Evolutionary conservation across 1,284 basidiomycete genomes (phyloP), one percentile per base, ranked within the genome.

Genomic region (Heterobasidion irregulare): DNA sequence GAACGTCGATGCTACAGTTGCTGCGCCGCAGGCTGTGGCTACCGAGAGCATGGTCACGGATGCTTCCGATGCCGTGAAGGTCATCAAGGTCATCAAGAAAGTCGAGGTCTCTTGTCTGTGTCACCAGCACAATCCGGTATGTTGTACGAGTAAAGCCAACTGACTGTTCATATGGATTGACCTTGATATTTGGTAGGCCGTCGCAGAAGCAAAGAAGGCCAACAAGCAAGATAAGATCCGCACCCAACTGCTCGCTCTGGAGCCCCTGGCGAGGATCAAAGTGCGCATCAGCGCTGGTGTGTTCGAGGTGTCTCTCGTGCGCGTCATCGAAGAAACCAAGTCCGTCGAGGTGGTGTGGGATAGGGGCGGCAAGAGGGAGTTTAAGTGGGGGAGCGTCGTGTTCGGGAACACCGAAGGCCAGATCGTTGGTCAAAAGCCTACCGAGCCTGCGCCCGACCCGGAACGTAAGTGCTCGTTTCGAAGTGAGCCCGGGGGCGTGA

Each of bases 261-360:
- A 83, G 4, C 70, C 74, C 0, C 85, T 88, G 71, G 73, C 84
- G 18, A 78, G 84, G 15, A 85, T 95, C 74, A 90, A 92, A 70
- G 78, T 95, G 60, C 86, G 89, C 52, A 81, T 85, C 47, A 84
- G 78, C 61, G 77, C 87, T 10, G 90, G 89, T 4, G 83, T 86
- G 12, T 92, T 89, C 64, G 89, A 93, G 66, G 89, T 92, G 2
- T 83, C 83, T 8, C 72, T 92, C 44, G 65, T 90, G 10, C 75
- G 82, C 51, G 82, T 90, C 16, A 71, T 87, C 44, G 85, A 89
- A 59, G 83, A 83, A 57, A 77, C 74, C 1, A 74, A 78, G 52
- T 82, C 80, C 9, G 82, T 93, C 0, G 83, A 89, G 63, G 89
- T 94, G n/a, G 67, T 88, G 1, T 91, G 89, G 86, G 88, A 89